Base-by-base conservation (phyloP, 164 flowering plant species). In the Macadamia tetraphylla region DNA sequence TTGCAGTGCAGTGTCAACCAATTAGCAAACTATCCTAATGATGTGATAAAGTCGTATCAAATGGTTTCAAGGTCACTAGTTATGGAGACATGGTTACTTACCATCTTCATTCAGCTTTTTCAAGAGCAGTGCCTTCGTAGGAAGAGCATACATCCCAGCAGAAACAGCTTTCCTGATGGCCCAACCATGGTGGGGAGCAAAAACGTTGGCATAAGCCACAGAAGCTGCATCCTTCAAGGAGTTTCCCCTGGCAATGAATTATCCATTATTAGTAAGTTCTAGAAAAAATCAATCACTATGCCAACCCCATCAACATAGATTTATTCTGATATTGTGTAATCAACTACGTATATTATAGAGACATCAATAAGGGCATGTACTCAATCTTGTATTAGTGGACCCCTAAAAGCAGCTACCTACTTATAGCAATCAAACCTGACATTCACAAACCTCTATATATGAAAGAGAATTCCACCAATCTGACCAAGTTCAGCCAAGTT, bases 181-280 rank as follows among this genome's bases (percentile, higher is more conserved):
- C 96, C 91, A 88, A 46, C 88, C 87, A 80, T 90, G 96, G 73
- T 90, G 80, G 9, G 92, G 91, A 66, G 88, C 91, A 79, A 88
- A 84, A 35, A 85, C 90, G 71, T 85, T 79, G 3, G 82, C 79
- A 79, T 90, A 90, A 13, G 93, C 91, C 40, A 68, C 84, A 40
- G 91, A 83, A 62, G 96, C 96, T 40, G 96, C 79, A 80, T 70
- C 84, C 72, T 73, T 88, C n/a, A 90, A 78, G 61, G 93, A 88
- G 78, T 83, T 79, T 0, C 82, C 91, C 71, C 95, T 89, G 77
- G 77, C 74, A 79, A 53, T 59, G 18, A 59, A 35, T 52, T 29
- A 71, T 10, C 14, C 29, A 29, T 66, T 23, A 43, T 29, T 29
- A 61, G 23, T 3, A 17, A 44, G 12, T 29, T 14, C 8, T 15